Evolutionary conservation across 2,329 filamentous ascomycete species (phyloP), one percentile per base, ranked within the genome.

Genomic region (Xenosphaeropsis pyriputrescens): DNA sequence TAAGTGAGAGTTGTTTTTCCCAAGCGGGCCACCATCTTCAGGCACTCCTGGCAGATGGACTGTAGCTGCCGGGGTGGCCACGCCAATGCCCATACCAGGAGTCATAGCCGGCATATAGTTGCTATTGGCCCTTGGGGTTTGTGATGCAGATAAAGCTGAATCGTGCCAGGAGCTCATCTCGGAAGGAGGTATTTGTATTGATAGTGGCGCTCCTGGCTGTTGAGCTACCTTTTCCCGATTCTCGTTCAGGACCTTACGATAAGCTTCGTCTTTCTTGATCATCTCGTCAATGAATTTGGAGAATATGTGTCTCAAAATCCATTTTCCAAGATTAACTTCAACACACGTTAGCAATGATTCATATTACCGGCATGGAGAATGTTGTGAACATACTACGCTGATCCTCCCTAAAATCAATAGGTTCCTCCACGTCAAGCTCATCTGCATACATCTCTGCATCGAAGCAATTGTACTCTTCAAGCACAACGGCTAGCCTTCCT

Each of bases 381-480:
- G 19, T 6, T 14, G 14, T 9, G 42, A 4, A 57, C 77, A 53
- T 70, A 89, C 84, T 93, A 62, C 91, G 75, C 61, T 96, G 89
- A 50, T 98, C 91, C 50, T 96, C 89, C 40, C 81, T 70, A 52
- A 94, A 94, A 11, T 88, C 79, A 14, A 82, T 65, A n/a, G 73
- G 65, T 44, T 85, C 79, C 9, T 81, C 71, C 39, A 89, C 49
- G 31, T 77, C 67, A 29, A 93, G 63, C 58, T 96, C 88, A 54
- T 98, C 91, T 1, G 86, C 89, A 55, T 98, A 98, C 58, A 94
- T 82, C 53, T 98, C 91, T 13, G 88, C 91, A 58, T 98, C 91
- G 49, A 98, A 98, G 56, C 88, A 95, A 48, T 93, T 93, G 51
- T 91, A 93, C 31, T 88, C 85, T 53, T 98, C 91, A 14, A 98